Percentiles rank a stretch among this genome's conserved stretches.
Conservation (phyloP, 805 yeast genomes). For the Candida nonsorbophila region DNA sequence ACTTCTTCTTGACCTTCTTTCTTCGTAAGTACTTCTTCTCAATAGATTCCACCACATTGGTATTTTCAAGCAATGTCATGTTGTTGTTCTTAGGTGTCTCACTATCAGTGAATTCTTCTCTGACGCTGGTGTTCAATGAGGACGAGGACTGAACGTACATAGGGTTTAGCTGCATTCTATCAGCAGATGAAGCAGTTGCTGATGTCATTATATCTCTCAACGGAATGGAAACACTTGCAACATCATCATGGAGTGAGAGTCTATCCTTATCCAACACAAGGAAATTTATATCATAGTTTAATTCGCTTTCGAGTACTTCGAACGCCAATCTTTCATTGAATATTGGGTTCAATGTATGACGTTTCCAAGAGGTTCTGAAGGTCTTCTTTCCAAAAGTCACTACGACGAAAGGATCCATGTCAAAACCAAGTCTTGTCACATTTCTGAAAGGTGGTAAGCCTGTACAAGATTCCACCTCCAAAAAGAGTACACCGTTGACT, state of each 20-base stretch:
- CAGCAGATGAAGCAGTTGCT: slow-evolving; percentile 18
- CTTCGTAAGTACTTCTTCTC: slow-evolving; percentile 8
- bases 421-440: slow-evolving; percentile 71
- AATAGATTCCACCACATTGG: slow-evolving; percentile 22
- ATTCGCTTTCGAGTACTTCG: slow-evolving; percentile 66
- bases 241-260: slow-evolving; percentile 76
- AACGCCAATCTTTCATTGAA: slow-evolving; percentile 78
- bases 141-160: neutral
- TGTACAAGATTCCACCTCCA: slow-evolving; percentile 69
- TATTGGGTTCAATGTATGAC: slow-evolving; percentile 77
- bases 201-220: slow-evolving; percentile 43
- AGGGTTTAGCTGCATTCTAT: neutral
- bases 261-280: slow-evolving; percentile 80
- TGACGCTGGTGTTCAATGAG: neutral
- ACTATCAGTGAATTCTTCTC: slow-evolving; percentile 8
- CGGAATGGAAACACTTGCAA: slow-evolving; percentile 61
- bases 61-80: slow-evolving; percentile 16
- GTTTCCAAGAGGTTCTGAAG: slow-evolving; percentile 76
- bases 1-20: slow-evolving; percentile 18
- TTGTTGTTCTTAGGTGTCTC: slow-evolving; percentile 7
- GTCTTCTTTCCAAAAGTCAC: slow-evolving; percentile 86
- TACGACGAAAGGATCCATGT: slow-evolving; percentile 95
- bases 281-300: slow-evolving; percentile 59
- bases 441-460: slow-evolving; percentile 76
- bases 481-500: slow-evolving; percentile 64